Conservation (phyloP, 1,139 yeast genomes). For the Yamadazyma spencermartinsiae region DNA sequence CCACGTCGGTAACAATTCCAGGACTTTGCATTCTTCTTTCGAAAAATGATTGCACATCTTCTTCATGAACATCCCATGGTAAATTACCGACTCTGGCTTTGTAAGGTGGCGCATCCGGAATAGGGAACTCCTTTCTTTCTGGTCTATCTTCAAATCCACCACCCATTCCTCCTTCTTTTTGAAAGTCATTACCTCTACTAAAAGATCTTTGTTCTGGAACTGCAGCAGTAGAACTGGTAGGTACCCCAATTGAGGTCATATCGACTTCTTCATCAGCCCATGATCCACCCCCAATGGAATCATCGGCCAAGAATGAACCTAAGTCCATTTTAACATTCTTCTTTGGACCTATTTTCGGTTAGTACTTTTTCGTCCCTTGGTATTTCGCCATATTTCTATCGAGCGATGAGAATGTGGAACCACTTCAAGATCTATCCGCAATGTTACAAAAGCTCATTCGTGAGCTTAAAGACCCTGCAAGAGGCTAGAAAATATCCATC, state of each 20-base stretch:
- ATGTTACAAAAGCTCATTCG: too few species aligned
- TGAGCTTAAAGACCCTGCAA: background rate
- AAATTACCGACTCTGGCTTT: constrained; percentile 85
- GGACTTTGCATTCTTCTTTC: constrained; percentile 56
- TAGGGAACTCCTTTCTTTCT: constrained; percentile 69
- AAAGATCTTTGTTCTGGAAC: constrained; percentile 20
- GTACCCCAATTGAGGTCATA: constrained; percentile 54
- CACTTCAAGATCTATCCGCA: background rate
- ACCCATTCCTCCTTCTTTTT: constrained; percentile 6
- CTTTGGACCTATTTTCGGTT: constrained; percentile 30
- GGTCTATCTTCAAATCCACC: constrained; percentile 19
- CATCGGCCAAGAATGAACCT: constrained; percentile 52
- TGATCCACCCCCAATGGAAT: constrained; percentile 47
- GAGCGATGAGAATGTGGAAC: background rate
- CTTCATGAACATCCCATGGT: constrained; percentile 80
- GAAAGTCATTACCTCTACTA: constrained; percentile 13
- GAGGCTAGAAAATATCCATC: background rate
- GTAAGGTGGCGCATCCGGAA: constrained; percentile 91
- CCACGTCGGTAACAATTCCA: constrained; percentile 57
- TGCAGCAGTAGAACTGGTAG: constrained; percentile 30
- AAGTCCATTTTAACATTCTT: constrained; percentile 50
- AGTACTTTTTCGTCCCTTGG: constrained; percentile 11
- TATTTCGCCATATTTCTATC: background rate
- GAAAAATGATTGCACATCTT: constrained; percentile 63
- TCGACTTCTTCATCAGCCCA: constrained; percentile 67